Percentiles rank a stretch among this genome's conserved stretches.
These are phyloP conservation scores for Ajuga reptans DNA, from an alignment of 305 asterid genomes.

Conservation along the genomic window DNA sequence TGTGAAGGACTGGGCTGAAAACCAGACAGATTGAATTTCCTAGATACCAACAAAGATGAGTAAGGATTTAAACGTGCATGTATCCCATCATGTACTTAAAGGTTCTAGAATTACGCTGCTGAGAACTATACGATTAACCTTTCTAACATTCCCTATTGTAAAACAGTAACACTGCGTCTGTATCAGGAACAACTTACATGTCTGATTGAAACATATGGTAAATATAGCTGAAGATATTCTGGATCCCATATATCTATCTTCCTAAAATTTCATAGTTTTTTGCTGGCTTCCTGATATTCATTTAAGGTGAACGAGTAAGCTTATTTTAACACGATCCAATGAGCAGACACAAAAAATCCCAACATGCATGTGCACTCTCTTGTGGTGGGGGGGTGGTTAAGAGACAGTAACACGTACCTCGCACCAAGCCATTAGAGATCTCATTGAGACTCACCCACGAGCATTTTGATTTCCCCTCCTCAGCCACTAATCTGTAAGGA, in stretches of 20 bases:
- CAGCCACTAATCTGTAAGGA: conserved; percentile 92
- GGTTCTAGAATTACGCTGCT: background rate
- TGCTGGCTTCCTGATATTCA: background rate
- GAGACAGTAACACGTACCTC: conserved; percentile 43
- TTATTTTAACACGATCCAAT: background rate
- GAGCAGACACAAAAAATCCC: conserved; percentile 5
- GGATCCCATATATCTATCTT: background rate
- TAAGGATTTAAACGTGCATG: background rate
- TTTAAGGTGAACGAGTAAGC: background rate
- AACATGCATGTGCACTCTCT: background rate
- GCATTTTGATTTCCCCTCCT: conserved; percentile 96
- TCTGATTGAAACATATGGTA: background rate
- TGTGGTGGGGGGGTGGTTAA: background rate
- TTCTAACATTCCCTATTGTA: background rate
- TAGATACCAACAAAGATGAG: background rate
- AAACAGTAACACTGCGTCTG: background rate
- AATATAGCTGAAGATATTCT: background rate
- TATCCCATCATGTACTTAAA: background rate
- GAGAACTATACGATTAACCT: background rate
- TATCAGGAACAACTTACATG: background rate
- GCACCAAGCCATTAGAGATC: conserved; percentile 68
- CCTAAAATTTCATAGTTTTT: background rate
- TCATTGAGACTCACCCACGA: conserved; percentile 95
- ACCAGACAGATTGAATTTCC: background rate
- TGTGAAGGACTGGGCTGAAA: background rate